Percentiles rank a stretch among this genome's conserved stretches.
These are phyloP conservation scores for Cyberlindnera suaveolens DNA, from an alignment of 805 yeast genomes.

Conservation along the genomic window DNA sequence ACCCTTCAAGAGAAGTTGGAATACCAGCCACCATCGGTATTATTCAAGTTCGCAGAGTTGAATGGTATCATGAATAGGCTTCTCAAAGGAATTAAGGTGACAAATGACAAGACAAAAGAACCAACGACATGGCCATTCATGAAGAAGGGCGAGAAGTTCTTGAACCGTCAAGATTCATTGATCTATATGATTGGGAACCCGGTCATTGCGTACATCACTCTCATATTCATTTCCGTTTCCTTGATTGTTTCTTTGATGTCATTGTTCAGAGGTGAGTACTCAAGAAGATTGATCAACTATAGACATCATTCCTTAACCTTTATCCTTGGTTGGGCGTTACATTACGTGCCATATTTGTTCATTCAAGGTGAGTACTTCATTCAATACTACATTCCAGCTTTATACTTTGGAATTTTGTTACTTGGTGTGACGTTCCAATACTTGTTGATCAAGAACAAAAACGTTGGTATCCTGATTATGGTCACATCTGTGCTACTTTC, in stretches of 20 bases:
- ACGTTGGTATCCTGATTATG: slow-evolving; percentile 25
- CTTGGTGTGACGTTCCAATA: slow-evolving; percentile 40
- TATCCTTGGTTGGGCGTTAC: slow-evolving; percentile 49
- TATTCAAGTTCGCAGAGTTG: slow-evolving; percentile 19
- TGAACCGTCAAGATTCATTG: slow-evolving; percentile 36
- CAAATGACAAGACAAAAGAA: slow-evolving; percentile 26
- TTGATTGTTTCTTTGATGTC: slow-evolving; percentile 16
- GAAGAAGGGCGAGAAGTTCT: slow-evolving; percentile 53
- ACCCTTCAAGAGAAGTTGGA: slow-evolving; percentile 9
- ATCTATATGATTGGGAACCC: slow-evolving; percentile 64
- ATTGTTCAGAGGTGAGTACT: slow-evolving; percentile 21
- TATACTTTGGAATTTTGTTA: slow-evolving; percentile 42
- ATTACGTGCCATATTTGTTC: slow-evolving; percentile 49
- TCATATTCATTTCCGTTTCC: slow-evolving; percentile 27
- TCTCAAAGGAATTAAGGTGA: slow-evolving; percentile 13
- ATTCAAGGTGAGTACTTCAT: slow-evolving; percentile 29
- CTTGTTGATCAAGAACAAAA: slow-evolving; percentile 25
- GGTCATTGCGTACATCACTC: slow-evolving; percentile 45
- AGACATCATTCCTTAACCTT: slow-evolving; percentile 22
- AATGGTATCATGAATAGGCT: slow-evolving; percentile 13
- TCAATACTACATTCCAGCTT: slow-evolving; percentile 44
- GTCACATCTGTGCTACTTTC: slow-evolving; percentile 13
- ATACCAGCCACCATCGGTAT: slow-evolving; percentile 2
- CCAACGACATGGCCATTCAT: slow-evolving; percentile 62
- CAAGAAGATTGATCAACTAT: slow-evolving; percentile 8